Base-by-base conservation (phyloP, 139 green algal species). In the Pleodorina starrii region DNA sequence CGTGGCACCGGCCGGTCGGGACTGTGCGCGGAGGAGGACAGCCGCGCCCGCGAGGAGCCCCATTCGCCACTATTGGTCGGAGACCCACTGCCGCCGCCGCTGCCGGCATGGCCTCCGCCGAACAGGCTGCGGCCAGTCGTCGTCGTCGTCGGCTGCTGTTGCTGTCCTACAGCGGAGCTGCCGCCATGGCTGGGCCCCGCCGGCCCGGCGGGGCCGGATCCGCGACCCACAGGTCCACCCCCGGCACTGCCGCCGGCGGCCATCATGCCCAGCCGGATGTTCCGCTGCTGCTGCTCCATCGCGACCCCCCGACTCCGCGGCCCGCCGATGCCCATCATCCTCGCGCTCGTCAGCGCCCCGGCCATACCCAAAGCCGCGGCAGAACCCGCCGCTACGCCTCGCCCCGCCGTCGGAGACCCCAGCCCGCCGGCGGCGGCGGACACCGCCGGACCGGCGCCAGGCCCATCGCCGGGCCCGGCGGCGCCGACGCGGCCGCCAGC, bases 201-300 rank as follows among this genome's bases (percentile, higher is more conserved):
- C 21, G 54, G 54, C 54, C 54, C 54, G 25, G 54, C 54, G n/a
- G n/a, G n/a, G 29, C 54, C 54, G 29, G 29, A 25, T 66, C 54
- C 54, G 7, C 54, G 54, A 66, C 54, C 54, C 54, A 25, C 29
- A 4, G 54, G 25, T 66, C 54, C 54, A 66, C 54, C 54, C 21
- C 54, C 54, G 29, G 21, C 54, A 66, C 17, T 60, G 17, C 51
- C 51, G 17, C 51, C 51, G 23, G 63, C 63, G 21, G 27, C 38
- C 82, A 88, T 68, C 63, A 88, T 80, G 66, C 82, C 82, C 44
- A 88, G 66, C 2, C 82, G 82, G 82, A 88, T 88, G 66, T 69
- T 79, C 5, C 82, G 63, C 60, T 82, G 69, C 84, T 89, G 84
- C 46, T 75, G 48, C 48, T 63, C 84, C 46, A 89, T 19, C 5